Base-by-base conservation (phyloP, 2,329 filamentous ascomycete species). In the Eutypella sp. region DNA sequence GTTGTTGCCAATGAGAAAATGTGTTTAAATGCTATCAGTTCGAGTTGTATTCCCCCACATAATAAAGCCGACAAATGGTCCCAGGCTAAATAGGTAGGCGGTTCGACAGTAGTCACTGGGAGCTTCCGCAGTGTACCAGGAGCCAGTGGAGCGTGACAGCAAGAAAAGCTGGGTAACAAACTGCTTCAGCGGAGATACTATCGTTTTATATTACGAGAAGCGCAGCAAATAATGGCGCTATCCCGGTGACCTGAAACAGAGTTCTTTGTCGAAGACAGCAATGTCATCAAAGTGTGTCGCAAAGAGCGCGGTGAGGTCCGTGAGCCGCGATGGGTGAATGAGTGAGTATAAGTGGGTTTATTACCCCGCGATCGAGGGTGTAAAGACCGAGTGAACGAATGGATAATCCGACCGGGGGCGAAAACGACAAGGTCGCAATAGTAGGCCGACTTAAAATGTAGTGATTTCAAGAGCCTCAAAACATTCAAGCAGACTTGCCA, bases 291-390 rank as follows among this genome's bases (percentile, higher is more conserved):
- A 54, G 47, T 46, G 41, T 50, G n/a, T n/a, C 51, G 51, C 13
- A 15, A 15, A 15, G 13, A 33, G 49, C 47, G 49, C 50, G 50
- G 52, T 48, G 47, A 50, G 38, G 46, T 44, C 37, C 45, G 19
- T n/a, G 43, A 44, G 29, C 23, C 39, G 20, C 20, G 29, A 44
- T 47, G 53, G 55, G 50, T 52, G 54, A 57, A 46, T 50, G 54
- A 24, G 46, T 45, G 52, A 47, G 41, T 33, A 40, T 42, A 27
- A 24, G 36, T 39, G 36, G 18, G 19, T 29, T 29, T 39, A 39
- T 24, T 13, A 24, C 36, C 36, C 36, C 36, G 20, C 36, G 33
- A 40, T 47, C 50, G 49, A 47, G 45, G 46, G 52, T 36, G 34
- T 44, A 47, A 53, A 46, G 44, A 51, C 48, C 33, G 49, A 50